These are phyloP conservation scores for Pleurozium schreberi DNA, from an alignment of 225 moss, liverwort and hornwort genomes.

Conservation along the genomic window DNA sequence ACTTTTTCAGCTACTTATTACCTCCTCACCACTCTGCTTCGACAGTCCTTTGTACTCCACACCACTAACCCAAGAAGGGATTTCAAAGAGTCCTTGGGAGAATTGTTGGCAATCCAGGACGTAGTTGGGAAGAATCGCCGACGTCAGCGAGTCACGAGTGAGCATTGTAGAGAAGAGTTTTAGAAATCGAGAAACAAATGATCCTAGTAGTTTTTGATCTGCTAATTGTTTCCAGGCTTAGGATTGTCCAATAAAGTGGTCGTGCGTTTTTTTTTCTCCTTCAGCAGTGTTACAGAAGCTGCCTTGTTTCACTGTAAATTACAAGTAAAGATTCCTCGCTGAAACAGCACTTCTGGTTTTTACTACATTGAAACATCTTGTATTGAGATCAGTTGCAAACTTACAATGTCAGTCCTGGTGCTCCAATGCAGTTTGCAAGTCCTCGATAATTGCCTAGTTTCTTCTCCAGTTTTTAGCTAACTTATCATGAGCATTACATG, in stretches of 20 bases:
- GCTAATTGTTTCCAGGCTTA: slow-evolving; percentile 33
- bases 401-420: not conserved
- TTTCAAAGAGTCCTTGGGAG: not conserved
- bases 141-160: slow-evolving; percentile 14
- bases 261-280: not conserved
- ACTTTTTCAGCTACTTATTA: slow-evolving; percentile 3
- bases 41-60: not conserved
- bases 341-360: not conserved
- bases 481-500: not conserved
- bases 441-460: not conserved
- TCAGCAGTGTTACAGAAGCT: not conserved
- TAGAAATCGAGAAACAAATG: slow-evolving; percentile 30
- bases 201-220: slow-evolving; percentile 12
- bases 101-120: slow-evolving; percentile 11
- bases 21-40: not conserved
- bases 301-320: slow-evolving; percentile 6
- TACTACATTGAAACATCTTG: not conserved
- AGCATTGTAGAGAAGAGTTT: slow-evolving; percentile 43
- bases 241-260: slow-evolving; percentile 35
- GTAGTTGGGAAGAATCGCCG: slow-evolving; percentile 11
- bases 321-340: slow-evolving; percentile 10
- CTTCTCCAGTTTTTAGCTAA: not conserved
- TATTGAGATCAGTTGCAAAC: not conserved
- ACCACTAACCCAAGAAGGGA: not conserved
- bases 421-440: not conserved